A percentile compares a stretch with the other conserved stretches of the same genome.
Conservation (phyloP, 1,284 basidiomycete species). For the Pterulicium gracile region DNA sequence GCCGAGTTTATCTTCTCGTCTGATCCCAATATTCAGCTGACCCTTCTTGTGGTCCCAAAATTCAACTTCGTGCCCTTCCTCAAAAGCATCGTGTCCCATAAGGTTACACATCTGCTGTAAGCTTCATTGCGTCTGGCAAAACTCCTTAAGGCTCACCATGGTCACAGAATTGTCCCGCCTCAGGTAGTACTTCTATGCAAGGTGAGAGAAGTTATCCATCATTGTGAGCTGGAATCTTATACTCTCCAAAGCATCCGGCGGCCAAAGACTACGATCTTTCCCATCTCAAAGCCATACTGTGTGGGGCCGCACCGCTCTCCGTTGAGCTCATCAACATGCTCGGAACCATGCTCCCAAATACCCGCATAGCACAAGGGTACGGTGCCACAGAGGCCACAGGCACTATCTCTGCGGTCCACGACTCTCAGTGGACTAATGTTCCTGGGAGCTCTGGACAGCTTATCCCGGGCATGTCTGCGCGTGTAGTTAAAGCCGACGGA, state of each 20-base stretch:
- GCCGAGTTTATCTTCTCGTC: constrained; percentile 45
- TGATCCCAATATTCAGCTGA: constrained; percentile 29
- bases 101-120: constrained; percentile 51
- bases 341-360: constrained; percentile 37
- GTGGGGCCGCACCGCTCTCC: constrained; percentile 54
- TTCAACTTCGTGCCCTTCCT: constrained; percentile 55
- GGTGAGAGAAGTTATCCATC: constrained; percentile 20
- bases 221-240: constrained; percentile 2
- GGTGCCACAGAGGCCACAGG: constrained; percentile 49
- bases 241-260: constrained; percentile 37
- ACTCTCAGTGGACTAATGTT: constrained; percentile 16
- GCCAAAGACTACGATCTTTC: constrained; percentile 49
- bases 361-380: constrained; percentile 56
- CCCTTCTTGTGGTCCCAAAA: constrained; percentile 54
- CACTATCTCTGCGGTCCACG: constrained; percentile 32
- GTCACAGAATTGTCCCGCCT: constrained; percentile 50
- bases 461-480: constrained; percentile 35
- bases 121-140: constrained; percentile 14
- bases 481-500: constrained; percentile 46
- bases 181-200: constrained; percentile 57
- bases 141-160: constrained; percentile 5
- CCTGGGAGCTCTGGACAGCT: constrained; percentile 35
- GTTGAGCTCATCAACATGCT: constrained; percentile 46
- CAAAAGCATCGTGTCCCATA: constrained; percentile 48
- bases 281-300: constrained; percentile 34